phyloP scores from a whole-genome alignment of 163 green algal species.

The Chlamydomonas reinhardtii region DNA sequence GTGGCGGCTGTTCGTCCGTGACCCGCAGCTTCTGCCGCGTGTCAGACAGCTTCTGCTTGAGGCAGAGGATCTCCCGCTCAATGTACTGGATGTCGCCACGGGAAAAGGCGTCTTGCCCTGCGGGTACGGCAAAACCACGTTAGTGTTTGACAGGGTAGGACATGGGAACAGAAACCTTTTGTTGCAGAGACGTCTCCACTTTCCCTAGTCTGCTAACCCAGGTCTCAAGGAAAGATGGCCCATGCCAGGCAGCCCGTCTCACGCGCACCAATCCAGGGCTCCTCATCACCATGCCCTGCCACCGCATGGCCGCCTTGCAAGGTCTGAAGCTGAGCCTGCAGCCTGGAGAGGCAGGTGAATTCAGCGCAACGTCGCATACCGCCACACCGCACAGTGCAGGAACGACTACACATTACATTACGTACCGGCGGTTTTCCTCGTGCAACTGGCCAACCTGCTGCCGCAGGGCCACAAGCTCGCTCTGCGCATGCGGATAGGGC shows the following conservation, averaged over 20 bases:
- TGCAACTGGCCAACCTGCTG: slow-evolving; percentile 6
- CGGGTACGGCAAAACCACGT: background rate
- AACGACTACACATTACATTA: too few relatives aligned
- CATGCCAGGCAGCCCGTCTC: too few relatives aligned
- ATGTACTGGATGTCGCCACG: slow-evolving; percentile 33
- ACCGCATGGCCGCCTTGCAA: too few relatives aligned
- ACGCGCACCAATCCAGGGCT: background rate
- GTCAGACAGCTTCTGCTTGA: slow-evolving; percentile 37
- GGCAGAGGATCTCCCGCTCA: slow-evolving; percentile 39
- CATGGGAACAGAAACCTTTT: too few relatives aligned
- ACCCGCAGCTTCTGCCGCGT: slow-evolving; percentile 9
- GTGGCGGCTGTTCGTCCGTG: background rate
- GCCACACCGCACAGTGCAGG: too few relatives aligned
- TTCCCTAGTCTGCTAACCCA: too few relatives aligned
- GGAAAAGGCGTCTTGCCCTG: background rate
- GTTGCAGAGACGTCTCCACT: too few relatives aligned
- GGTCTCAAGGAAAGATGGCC: too few relatives aligned
- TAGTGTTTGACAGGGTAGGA: too few relatives aligned
- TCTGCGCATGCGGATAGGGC: background rate
- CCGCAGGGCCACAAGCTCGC: slow-evolving; percentile 6
- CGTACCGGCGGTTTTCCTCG: slow-evolving; percentile 27
- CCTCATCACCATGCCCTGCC: background rate
- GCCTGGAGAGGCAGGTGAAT: background rate
- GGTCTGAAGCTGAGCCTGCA: slow-evolving; percentile 21
- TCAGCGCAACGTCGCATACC: too few relatives aligned